These are phyloP conservation scores for Calonectria hawksworthii DNA, from an alignment of 2,329 filamentous ascomycete genomes.

Conservation along the genomic window DNA sequence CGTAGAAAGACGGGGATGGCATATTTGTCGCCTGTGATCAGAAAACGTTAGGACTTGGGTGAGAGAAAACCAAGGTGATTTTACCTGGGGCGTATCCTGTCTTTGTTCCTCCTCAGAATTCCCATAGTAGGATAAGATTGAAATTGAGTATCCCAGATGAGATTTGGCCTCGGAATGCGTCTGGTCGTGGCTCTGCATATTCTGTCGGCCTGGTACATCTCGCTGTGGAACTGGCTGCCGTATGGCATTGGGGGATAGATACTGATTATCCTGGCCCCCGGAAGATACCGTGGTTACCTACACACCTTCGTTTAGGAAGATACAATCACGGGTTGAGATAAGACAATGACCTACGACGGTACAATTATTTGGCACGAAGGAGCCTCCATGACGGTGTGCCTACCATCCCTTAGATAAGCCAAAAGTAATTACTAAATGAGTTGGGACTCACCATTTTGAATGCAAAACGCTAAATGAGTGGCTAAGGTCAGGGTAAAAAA, in stretches of 20 bases:
- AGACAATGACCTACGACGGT: not conserved
- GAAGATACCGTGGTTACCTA: not conserved
- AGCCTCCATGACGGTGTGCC: not conserved
- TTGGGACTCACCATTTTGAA: not conserved
- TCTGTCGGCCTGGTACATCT: not conserved
- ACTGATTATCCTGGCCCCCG: not conserved
- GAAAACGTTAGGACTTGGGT: not conserved
- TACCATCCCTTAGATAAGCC: not conserved
- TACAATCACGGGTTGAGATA: not conserved
- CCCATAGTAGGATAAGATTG: not conserved
- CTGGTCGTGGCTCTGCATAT: not conserved
- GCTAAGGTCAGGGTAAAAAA: not conserved
- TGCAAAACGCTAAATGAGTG: not conserved
- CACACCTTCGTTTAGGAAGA: not conserved
- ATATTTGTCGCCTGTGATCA: not conserved
- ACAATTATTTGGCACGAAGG: not conserved
- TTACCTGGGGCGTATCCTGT: not conserved
- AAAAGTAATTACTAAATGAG: not conserved
- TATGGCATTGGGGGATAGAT: not conserved
- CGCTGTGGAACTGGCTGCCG: not conserved
- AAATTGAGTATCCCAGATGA: not conserved
- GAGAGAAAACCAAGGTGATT: not conserved
- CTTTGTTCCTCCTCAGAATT: not conserved
- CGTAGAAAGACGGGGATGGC: not conserved
- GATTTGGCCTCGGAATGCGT: not conserved